A percentile compares a stretch with the other conserved stretches of the same genome.
phyloP scores from a whole-genome alignment of 331 rosid species.

The Cucumis variabilis region DNA sequence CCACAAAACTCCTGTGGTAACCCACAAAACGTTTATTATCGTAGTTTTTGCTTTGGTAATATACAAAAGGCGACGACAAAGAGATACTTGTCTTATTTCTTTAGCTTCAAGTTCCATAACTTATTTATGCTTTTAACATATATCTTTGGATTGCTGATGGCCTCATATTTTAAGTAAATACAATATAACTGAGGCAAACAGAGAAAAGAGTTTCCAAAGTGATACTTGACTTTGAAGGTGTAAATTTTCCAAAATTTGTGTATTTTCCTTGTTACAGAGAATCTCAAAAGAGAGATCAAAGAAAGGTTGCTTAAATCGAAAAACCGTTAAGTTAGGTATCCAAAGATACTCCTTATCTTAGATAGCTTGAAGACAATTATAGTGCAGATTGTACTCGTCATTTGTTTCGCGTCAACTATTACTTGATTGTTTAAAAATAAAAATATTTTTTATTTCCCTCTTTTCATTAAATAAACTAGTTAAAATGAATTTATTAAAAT shows the following conservation, averaged over 20 bases:
- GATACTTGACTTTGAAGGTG: background rate
- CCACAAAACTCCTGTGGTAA: too few relatives aligned
- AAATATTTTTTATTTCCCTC: too few relatives aligned
- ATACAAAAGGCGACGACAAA: constrained; percentile 30
- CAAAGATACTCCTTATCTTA: constrained; percentile 43
- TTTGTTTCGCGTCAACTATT: too few relatives aligned
- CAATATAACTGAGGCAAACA: constrained; percentile 1
- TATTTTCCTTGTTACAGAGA: constrained; percentile 26
- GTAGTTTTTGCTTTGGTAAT: constrained; percentile 32
- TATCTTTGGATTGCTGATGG: background rate
- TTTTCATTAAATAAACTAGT: too few relatives aligned
- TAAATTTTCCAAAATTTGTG: constrained; percentile 5
- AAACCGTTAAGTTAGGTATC: constrained; percentile 33
- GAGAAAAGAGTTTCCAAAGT: background rate
- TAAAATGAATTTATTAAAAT: too few relatives aligned
- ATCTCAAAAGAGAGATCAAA: background rate
- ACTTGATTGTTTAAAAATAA: too few relatives aligned
- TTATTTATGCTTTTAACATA: background rate
- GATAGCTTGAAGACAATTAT: constrained; percentile 45
- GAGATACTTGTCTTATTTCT: constrained; percentile 20
- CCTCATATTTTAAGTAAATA: background rate
- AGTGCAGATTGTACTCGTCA: too few relatives aligned
- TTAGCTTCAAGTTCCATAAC: background rate
- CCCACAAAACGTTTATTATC: too few relatives aligned
- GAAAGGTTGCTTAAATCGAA: constrained; percentile 36